phyloP scores from a whole-genome alignment of 805 yeast species.

The Suhomyces sp. region DNA sequence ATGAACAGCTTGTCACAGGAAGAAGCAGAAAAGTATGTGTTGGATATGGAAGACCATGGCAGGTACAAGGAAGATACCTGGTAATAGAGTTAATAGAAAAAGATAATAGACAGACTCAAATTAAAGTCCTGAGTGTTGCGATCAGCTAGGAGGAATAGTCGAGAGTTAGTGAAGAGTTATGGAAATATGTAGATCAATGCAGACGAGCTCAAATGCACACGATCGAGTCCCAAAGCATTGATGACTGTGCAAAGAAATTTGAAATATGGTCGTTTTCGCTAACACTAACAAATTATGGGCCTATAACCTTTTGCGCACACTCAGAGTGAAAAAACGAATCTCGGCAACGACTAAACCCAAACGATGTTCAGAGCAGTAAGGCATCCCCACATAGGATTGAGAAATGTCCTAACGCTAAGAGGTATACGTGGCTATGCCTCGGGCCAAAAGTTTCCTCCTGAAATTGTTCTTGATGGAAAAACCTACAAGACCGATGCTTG shows the following conservation, averaged over 20 bases:
- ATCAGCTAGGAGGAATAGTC: background rate
- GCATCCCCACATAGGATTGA: background rate
- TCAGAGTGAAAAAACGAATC: background rate
- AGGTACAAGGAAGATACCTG: slow-evolving; percentile 88
- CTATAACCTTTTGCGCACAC: background rate
- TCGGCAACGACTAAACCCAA: background rate
- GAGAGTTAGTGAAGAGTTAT: background rate
- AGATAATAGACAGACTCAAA: background rate
- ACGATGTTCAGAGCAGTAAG: background rate
- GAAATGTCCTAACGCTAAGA: background rate
- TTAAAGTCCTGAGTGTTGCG: background rate
- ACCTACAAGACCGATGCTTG: slow-evolving; percentile 62
- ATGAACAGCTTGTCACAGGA: slow-evolving; percentile 43
- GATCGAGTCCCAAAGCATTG: background rate
- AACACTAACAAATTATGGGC: background rate
- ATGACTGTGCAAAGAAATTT: background rate
- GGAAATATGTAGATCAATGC: background rate
- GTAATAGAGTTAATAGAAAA: slow-evolving; percentile 35
- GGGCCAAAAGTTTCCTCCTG: slow-evolving; percentile 21
- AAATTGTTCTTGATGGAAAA: slow-evolving; percentile 45
- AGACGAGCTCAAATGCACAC: background rate
- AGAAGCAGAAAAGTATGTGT: slow-evolving; percentile 49
- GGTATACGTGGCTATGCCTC: background rate
- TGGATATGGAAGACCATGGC: slow-evolving; percentile 58
- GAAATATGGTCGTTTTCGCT: background rate